phyloP scores from a whole-genome alignment of 495 filamentous ascomycete species.

The Aspergillus cristatus region DNA sequence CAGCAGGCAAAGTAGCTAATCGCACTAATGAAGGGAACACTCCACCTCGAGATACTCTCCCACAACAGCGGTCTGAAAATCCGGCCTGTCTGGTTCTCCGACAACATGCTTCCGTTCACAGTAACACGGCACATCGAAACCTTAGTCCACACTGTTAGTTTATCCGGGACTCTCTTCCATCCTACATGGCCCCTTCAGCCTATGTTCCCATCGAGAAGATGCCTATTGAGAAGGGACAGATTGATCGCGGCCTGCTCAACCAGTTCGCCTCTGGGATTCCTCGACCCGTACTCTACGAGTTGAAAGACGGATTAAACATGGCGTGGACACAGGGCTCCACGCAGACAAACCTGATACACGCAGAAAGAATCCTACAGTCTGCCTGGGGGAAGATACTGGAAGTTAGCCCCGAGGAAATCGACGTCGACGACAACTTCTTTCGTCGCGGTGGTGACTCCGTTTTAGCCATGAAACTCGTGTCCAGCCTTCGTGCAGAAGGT shows the following conservation, averaged over 20 bases:
- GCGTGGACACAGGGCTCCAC: slow-evolving; percentile 14
- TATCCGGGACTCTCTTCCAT: slow-evolving; percentile 24
- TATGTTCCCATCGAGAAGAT: slow-evolving; percentile 27
- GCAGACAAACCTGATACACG: slow-evolving; percentile 16
- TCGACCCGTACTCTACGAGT: slow-evolving; percentile 7
- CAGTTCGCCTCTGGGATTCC: slow-evolving; percentile 19
- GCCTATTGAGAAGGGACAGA: slow-evolving; percentile 11
- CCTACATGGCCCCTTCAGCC: slow-evolving; percentile 31
- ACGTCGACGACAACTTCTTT: slow-evolving; percentile 38
- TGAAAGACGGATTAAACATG: slow-evolving; percentile 14
- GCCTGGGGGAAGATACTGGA: slow-evolving; percentile 40
- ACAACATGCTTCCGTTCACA: slow-evolving; percentile 25
- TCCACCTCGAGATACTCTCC: too few relatives aligned
- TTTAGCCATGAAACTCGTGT: slow-evolving; percentile 36
- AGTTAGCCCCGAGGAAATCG: slow-evolving; percentile 25
- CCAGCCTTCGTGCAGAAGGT: slow-evolving; percentile 23
- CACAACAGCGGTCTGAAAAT: too few relatives aligned
- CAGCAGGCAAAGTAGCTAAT: too few relatives aligned
- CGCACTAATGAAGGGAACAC: too few relatives aligned
- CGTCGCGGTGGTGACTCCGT: slow-evolving; percentile 39
- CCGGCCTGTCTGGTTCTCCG: too few relatives aligned
- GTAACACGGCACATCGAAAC: slow-evolving; percentile 20
- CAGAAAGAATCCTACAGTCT: slow-evolving; percentile 30
- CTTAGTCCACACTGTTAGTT: slow-evolving; percentile 25
- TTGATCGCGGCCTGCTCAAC: slow-evolving; percentile 18